A percentile compares a stretch with the other conserved stretches of the same genome.
Conservation (phyloP, 2,329 filamentous ascomycete species). For the Fusarium xylarioides region DNA sequence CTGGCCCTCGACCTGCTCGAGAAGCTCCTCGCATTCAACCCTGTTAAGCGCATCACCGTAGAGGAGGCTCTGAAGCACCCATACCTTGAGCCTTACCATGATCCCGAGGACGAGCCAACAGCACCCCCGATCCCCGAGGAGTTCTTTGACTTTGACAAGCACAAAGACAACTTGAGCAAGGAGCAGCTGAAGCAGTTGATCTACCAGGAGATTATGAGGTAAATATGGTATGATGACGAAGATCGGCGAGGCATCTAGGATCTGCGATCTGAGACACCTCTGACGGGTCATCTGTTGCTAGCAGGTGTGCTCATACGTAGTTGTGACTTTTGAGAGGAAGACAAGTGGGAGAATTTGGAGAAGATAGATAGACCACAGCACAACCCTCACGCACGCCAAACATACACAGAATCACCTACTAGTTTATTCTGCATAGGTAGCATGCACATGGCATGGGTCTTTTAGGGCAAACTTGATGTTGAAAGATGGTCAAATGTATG, state of each 20-base stretch:
- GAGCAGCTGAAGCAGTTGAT: constrained; percentile 98
- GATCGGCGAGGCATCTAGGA: constrained; percentile 4
- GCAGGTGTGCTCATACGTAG: constrained; percentile 6
- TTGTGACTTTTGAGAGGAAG: constrained; percentile 15
- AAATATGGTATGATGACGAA: constrained; percentile 23
- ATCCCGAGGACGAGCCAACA: constrained; percentile 97
- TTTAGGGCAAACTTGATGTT: constrained; percentile 14
- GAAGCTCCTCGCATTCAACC: constrained; percentile 97
- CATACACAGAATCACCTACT: constrained; percentile 16
- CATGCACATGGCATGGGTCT: constrained; percentile 10
- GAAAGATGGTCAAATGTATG: constrained; percentile 12
- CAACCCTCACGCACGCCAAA: constrained; percentile 19
- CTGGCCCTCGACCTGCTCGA: constrained; percentile 92
- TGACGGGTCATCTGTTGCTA: background rate
- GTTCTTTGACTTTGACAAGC: constrained; percentile 99
- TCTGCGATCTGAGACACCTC: constrained; percentile 15
- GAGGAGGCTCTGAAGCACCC: constrained; percentile 97
- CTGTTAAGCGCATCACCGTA: constrained; percentile 97
- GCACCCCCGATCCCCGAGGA: constrained; percentile 97
- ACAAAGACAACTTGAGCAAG: constrained; percentile 98
- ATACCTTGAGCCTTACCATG: constrained; percentile 98
- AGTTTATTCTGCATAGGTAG: constrained; percentile 19
- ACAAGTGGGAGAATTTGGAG: constrained; percentile 25
- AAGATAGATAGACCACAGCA: constrained; percentile 35
- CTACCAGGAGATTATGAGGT: constrained; percentile 93